phyloP scores from a whole-genome alignment of 352 stramenopile species.

The Pythium monospermum region DNA sequence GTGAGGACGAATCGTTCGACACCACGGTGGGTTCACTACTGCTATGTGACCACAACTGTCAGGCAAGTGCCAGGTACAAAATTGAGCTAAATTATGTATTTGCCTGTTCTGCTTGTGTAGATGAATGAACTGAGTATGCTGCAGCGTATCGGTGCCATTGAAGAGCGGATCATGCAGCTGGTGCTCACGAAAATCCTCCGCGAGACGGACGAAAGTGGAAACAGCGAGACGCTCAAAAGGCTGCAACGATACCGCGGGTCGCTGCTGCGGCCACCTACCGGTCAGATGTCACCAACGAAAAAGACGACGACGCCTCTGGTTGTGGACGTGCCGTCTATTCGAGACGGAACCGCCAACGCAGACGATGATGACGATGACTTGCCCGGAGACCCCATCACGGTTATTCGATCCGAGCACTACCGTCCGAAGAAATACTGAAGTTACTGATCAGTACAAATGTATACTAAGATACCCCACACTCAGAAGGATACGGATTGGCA shows the following conservation, averaged over 20 bases:
- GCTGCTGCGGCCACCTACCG: neutral
- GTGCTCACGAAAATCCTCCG: constrained; percentile 52
- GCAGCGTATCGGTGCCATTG: constrained; percentile 46
- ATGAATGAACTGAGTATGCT: constrained; percentile 36
- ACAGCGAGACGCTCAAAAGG: constrained; percentile 43
- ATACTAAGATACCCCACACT: too few relatives aligned
- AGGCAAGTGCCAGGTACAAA: too few relatives aligned
- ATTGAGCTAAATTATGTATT: too few relatives aligned
- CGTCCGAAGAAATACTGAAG: constrained; percentile 12
- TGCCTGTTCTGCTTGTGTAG: constrained; percentile 8
- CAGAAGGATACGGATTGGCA: too few relatives aligned
- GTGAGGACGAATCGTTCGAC: constrained; percentile 34
- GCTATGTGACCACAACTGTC: neutral
- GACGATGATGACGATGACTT: constrained; percentile 11
- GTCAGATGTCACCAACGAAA: neutral
- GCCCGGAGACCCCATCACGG: neutral
- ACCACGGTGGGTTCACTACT: constrained; percentile 23
- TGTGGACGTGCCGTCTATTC: constrained; percentile 4
- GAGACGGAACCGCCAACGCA: neutral
- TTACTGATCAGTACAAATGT: too few relatives aligned
- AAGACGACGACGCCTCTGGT: neutral
- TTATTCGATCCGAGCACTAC: constrained; percentile 9
- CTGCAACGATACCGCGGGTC: constrained; percentile 46
- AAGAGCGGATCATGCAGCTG: constrained; percentile 63
- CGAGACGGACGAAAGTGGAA: constrained; percentile 27